Evolutionary conservation across 2,329 filamentous ascomycete genomes (phyloP).

Genomic region (Ustilaginoidea virens): DNA sequence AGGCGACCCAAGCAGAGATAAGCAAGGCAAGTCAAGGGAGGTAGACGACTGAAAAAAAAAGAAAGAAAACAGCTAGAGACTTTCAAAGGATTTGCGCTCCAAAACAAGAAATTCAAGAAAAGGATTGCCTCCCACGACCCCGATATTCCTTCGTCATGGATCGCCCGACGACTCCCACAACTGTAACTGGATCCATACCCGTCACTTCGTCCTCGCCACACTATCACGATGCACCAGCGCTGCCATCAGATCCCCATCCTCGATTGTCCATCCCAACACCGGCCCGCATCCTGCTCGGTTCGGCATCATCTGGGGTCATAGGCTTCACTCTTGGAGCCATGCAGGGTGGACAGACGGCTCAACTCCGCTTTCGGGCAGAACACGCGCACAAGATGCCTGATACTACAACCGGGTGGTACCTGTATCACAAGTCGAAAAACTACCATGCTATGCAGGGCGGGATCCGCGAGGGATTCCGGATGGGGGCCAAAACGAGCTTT

Average conservation of each 20-base stretch:
- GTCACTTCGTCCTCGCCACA: constrained; percentile 8
- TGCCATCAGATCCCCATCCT: constrained; percentile 18
- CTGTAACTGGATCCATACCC: constrained; percentile 2
- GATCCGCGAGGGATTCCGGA: constrained; percentile 60
- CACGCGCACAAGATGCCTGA: constrained; percentile 87
- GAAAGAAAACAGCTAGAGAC: not conserved
- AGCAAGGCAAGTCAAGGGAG: not conserved
- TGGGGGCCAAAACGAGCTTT: constrained; percentile 53
- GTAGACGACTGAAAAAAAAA: not conserved
- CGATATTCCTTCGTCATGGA: constrained; percentile 2
- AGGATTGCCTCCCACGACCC: too few relatives aligned
- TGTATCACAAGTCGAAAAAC: constrained; percentile 98
- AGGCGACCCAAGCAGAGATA: not conserved
- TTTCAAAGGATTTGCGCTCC: too few relatives aligned
- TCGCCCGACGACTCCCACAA: not conserved
- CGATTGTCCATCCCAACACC: constrained; percentile 48
- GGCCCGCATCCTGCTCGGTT: constrained; percentile 49
- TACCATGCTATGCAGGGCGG: constrained; percentile 72
- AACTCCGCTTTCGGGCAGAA: constrained; percentile 81
- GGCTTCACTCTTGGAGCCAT: constrained; percentile 56
- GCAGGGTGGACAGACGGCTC: constrained; percentile 58
- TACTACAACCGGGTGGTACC: constrained; percentile 76
- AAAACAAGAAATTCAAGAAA: too few relatives aligned
- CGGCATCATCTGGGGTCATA: constrained; percentile 46
- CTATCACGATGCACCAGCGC: constrained; percentile 8